phyloP scores from a whole-genome alignment of 768 basidiomycete genomes.

The Pulveroboletus sp. region DNA sequence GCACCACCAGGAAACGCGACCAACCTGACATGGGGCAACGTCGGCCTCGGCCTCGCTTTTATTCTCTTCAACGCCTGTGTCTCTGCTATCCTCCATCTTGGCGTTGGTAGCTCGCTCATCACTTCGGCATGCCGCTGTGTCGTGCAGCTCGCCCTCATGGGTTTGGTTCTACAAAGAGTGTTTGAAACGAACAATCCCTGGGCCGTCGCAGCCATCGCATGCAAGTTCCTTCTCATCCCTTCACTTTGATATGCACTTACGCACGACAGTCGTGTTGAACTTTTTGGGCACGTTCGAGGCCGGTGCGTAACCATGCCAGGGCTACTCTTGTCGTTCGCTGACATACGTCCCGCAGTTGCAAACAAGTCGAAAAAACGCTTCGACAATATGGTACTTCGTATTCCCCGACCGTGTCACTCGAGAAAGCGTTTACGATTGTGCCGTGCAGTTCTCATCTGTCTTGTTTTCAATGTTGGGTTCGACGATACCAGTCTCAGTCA shows the following conservation, averaged over 20 bases:
- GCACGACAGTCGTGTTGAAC: slow-evolving; percentile 57
- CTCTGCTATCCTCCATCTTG: slow-evolving; percentile 62
- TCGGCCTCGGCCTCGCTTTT: slow-evolving; percentile 70
- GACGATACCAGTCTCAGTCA: slow-evolving; percentile 73
- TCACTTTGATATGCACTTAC: background rate
- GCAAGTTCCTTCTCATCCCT: slow-evolving; percentile 41
- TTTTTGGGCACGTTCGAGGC: slow-evolving; percentile 74
- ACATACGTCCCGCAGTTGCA: slow-evolving; percentile 44
- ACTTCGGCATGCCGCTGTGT: slow-evolving; percentile 72
- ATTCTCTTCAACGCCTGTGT: slow-evolving; percentile 67
- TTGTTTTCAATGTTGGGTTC: slow-evolving; percentile 68
- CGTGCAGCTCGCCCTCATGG: slow-evolving; percentile 73
- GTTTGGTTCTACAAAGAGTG: slow-evolving; percentile 62
- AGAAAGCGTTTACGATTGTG: slow-evolving; percentile 6
- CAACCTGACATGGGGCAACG: slow-evolving; percentile 65
- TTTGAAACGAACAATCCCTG: slow-evolving; percentile 73
- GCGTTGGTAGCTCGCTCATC: slow-evolving; percentile 62
- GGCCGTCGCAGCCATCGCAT: slow-evolving; percentile 68
- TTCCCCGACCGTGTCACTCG: background rate
- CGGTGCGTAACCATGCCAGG: slow-evolving; percentile 40
- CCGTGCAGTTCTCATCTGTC: slow-evolving; percentile 55
- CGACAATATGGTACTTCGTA: slow-evolving; percentile 59
- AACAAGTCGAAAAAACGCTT: slow-evolving; percentile 77
- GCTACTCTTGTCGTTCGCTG: background rate
- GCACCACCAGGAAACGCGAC: slow-evolving; percentile 16